These are phyloP conservation scores for Trypethelium eluteriae DNA, from an alignment of 495 filamentous ascomycete species.

Conservation along the genomic window DNA sequence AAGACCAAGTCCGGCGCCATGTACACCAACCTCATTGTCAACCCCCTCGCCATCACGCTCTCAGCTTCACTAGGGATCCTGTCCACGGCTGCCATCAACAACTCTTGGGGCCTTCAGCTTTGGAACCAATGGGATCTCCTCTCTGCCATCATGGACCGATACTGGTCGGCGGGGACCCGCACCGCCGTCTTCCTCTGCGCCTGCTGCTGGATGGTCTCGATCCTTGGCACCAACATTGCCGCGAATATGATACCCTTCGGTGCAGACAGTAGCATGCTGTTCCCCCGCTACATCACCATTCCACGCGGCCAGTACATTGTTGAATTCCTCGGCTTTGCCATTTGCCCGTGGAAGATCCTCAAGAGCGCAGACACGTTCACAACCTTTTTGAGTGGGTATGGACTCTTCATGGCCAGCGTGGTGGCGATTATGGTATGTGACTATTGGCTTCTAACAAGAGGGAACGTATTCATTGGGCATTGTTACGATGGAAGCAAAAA, in stretches of 20 bases:
- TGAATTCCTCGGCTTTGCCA: conserved; percentile 49
- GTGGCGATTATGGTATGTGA: conserved; percentile 60
- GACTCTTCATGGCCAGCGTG: conserved; percentile 61
- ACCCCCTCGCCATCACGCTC: conserved; percentile 38
- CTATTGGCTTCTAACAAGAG: conserved; percentile 51
- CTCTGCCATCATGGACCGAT: conserved; percentile 29
- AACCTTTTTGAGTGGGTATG: conserved; percentile 49
- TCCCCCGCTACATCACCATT: conserved; percentile 54
- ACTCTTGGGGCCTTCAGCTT: conserved; percentile 34
- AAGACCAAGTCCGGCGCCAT: conserved; percentile 33
- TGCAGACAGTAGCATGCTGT: conserved; percentile 54
- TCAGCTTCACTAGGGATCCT: conserved; percentile 40
- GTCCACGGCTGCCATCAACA: conserved; percentile 38
- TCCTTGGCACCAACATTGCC: conserved; percentile 46
- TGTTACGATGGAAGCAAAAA: conserved; percentile 32
- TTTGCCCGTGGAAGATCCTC: conserved; percentile 60
- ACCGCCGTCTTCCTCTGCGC: conserved; percentile 33
- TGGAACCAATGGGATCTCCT: conserved; percentile 38
- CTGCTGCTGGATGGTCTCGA: conserved; percentile 29
- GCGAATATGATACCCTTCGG: conserved; percentile 58
- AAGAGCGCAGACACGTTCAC: conserved; percentile 50
- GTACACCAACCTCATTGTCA: conserved; percentile 37
- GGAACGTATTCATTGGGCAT: conserved; percentile 34
- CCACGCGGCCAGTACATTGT: conserved; percentile 54
- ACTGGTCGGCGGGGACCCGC: conserved; percentile 28